These are phyloP conservation scores for Fusarium pininemorale DNA, from an alignment of 2,329 filamentous ascomycete genomes.

Conservation along the genomic window DNA sequence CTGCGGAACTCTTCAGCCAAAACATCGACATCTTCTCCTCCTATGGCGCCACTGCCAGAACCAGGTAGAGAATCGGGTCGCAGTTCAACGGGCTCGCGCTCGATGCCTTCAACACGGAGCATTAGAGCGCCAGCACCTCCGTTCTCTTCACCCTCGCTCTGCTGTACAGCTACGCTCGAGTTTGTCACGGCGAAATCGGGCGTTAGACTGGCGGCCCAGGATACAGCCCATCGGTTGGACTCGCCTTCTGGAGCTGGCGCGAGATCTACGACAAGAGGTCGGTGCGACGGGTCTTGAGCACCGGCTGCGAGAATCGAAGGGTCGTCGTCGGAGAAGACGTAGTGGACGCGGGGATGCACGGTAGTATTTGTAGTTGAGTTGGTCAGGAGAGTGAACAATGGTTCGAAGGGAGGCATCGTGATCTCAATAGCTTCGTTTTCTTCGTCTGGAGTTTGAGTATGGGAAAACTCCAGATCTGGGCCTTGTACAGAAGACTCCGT, in stretches of 20 bases:
- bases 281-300: slow-evolving; percentile 51
- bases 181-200: slow-evolving; percentile 73
- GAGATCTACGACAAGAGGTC: slow-evolving; percentile 67
- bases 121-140: slow-evolving; percentile 42
- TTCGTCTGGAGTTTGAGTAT: slow-evolving; percentile 14
- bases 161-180: slow-evolving; percentile 54
- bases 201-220: slow-evolving; percentile 76
- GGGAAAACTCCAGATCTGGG: slow-evolving; percentile 22
- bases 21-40: slow-evolving; percentile 58
- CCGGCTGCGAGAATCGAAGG: slow-evolving; percentile 76
- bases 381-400: slow-evolving; percentile 86
- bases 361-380: slow-evolving; percentile 78
- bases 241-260: slow-evolving; percentile 48
- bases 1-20: slow-evolving; percentile 67
- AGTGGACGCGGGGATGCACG: slow-evolving; percentile 87
- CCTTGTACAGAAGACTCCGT: slow-evolving; percentile 20
- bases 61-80: slow-evolving; percentile 40
- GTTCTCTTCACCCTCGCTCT: slow-evolving; percentile 48
- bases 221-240: slow-evolving; percentile 62
- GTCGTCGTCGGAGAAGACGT: slow-evolving; percentile 94
- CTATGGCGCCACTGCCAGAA: slow-evolving; percentile 45
- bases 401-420: slow-evolving; percentile 66
- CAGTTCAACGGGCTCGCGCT: slow-evolving; percentile 48
- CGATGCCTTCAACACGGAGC: slow-evolving; percentile 51
- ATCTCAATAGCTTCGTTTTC: slow-evolving; percentile 20